Percentiles rank a stretch among this genome's conserved stretches.
phyloP scores from a whole-genome alignment of 1,139 yeast genomes.

The Neolecta irregularis region DNA sequence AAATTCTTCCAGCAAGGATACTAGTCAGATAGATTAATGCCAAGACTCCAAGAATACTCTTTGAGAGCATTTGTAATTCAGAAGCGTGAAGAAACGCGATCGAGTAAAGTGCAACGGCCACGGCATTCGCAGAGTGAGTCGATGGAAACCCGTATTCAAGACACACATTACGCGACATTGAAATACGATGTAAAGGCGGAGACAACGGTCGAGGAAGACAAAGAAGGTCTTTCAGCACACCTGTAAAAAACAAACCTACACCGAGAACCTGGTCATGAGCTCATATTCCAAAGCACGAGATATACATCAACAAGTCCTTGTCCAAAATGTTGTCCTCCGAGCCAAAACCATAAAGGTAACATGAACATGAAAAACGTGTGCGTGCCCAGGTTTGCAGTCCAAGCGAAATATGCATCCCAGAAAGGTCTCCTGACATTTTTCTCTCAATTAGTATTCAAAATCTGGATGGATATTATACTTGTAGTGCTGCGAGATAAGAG shows the following conservation, averaged over 20 bases:
- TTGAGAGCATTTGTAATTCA: conserved; percentile 3
- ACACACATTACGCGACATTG: conserved; percentile 77
- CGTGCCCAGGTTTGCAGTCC: conserved; percentile 80
- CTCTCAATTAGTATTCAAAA: neutral
- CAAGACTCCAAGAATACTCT: conserved; percentile 15
- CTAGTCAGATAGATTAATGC: conserved; percentile 42
- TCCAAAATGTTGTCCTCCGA: conserved; percentile 45
- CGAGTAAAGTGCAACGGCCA: conserved; percentile 29
- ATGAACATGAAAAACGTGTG: conserved; percentile 85
- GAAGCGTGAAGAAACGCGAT: conserved; percentile 13
- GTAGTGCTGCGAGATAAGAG: conserved; percentile 42
- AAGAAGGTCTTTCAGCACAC: conserved; percentile 63
- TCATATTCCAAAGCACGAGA: neutral
- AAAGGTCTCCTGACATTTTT: conserved; percentile 29
- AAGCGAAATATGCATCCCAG: conserved; percentile 65
- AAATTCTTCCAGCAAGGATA: conserved; percentile 63
- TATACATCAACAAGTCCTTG: conserved; percentile 23
- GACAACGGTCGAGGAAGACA: conserved; percentile 87
- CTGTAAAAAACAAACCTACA: conserved; percentile 67
- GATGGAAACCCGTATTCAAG: conserved; percentile 92
- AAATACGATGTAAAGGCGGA: conserved; percentile 81
- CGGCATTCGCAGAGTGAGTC: conserved; percentile 85
- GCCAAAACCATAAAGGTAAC: conserved; percentile 78
- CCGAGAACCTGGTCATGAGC: conserved; percentile 63
- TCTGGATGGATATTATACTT: conserved; percentile 21